Percentiles rank a stretch among this genome's conserved stretches.
phyloP scores from a whole-genome alignment of 2,329 filamentous ascomycete genomes.

The Stromatinia cepivora region DNA sequence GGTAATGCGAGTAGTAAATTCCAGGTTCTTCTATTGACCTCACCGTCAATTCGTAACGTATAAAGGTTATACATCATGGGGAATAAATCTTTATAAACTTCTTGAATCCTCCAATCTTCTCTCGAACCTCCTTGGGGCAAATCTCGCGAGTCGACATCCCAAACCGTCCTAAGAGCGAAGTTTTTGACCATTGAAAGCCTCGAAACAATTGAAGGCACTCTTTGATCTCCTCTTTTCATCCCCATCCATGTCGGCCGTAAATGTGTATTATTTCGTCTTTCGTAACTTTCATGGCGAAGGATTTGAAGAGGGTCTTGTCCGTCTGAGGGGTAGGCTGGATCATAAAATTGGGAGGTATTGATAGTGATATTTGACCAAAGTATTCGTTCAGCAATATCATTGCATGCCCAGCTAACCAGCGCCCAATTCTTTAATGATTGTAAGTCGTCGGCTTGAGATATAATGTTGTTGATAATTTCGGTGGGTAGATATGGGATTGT shows the following conservation, averaged over 20 bases:
- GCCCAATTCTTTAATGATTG: constrained; percentile 24
- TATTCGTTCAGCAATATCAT: constrained; percentile 21
- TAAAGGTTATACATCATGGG: constrained; percentile 16
- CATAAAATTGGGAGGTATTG: constrained; percentile 22
- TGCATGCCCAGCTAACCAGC: constrained; percentile 14
- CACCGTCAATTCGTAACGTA: constrained; percentile 20
- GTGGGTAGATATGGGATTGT: constrained; percentile 15
- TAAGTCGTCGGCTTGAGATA: constrained; percentile 20
- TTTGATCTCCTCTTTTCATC: not conserved
- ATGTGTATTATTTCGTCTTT: not conserved
- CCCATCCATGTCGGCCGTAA: not conserved
- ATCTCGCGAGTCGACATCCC: constrained; percentile 22
- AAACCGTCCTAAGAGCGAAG: constrained; percentile 22
- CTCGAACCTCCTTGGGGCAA: constrained; percentile 16
- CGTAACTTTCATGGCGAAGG: constrained; percentile 18
- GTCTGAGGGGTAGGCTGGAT: constrained; percentile 15
- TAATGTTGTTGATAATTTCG: constrained; percentile 22
- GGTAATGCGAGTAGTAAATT: constrained; percentile 13
- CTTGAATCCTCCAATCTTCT: constrained; percentile 8
- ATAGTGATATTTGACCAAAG: constrained; percentile 24
- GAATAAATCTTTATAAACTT: constrained; percentile 4
- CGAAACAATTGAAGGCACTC: constrained; percentile 20
- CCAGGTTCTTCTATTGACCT: constrained; percentile 21
- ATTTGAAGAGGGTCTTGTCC: constrained; percentile 15
- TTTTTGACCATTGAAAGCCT: constrained; percentile 16